Evolutionary conservation across 139 green algal genomes (phyloP), one percentile per base, ranked within the genome.

Genomic region (Nannochloris sp.): DNA sequence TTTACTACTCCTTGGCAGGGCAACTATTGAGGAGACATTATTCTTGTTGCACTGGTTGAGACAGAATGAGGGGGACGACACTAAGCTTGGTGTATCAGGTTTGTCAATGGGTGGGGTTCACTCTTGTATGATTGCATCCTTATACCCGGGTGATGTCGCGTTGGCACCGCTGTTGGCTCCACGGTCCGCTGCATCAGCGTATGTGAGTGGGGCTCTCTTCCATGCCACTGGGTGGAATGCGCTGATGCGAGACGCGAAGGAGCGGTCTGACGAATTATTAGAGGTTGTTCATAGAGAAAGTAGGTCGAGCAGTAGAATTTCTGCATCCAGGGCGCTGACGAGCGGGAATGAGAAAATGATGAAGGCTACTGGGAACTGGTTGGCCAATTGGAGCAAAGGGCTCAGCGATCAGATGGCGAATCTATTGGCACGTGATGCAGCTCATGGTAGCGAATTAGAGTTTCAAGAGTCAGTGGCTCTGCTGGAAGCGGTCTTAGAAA

Each of bases 91-190:
- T 76, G 62, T 91, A 61, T 79, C 65, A 45, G 87, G 89, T 3
- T 78, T 95, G 25, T 88, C 77, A 48, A 95, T 95, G 89, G 89
- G 89, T 2, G 89, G 86, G 11, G 88, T 95, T 33, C 89, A 95
- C 69, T 82, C 89, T 5, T 79, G 65, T 74, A 95, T 95, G 87
- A 82, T 82, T 0, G 80, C 84, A 3, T 72, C 64, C 1, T 69
- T 94, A 31, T 91, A 79, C 78, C 83, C 80, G 3, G 61, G 62
- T 0, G 63, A 75, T 5, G 65, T 94, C 29, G 82, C 85, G 2
- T 71, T 68, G 17, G 71, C 78, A 9, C 80, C 87, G 2, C 70
- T 92, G 67, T 73, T 95, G 57, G 75, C 87, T 17, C 88, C 88
- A 2, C 71, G 89, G 30, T 86, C 69, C 2, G 88, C 88, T 3